Evolutionary conservation across 768 basidiomycete species (phyloP), one percentile per base, ranked within the genome.

Genomic region (Mycena indigotica): DNA sequence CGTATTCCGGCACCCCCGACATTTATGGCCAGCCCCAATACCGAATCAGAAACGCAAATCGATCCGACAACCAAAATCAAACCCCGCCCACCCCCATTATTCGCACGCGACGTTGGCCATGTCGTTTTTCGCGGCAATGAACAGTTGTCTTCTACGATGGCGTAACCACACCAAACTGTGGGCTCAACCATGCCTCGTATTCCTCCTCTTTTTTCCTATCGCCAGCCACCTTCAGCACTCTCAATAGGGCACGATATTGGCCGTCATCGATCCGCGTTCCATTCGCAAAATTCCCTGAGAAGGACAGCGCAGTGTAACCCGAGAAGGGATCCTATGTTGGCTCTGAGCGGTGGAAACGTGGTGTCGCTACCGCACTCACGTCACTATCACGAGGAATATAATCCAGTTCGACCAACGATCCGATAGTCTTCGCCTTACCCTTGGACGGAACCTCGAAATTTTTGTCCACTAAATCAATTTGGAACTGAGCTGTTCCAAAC

Each of bases 121-220:
- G 77, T 86, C 19, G 71, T 89, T 3, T 86, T 88, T 64, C 72
- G 84, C 48, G 89, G 91, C 26, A 83, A 84, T 63, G 83, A 86
- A 58, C 72, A 65, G 29, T 61, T 85, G 35, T 50, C 58, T 44
- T 39, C 53, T 28, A 54, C 32, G 39, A 21, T 21, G 61, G 55
- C 41, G 56, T 56, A 28, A 59, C 55, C 26, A 63, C 61, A 2
- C 61, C 61, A 52, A 59, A 56, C 57, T 63, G 57, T 30, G 74
- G 74, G n/a, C 56, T 48, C 49, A 66, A n/a, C 51, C 56, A 65
- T 28, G 32, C 56, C 49, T 66, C 64, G 48, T 59, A 65, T 23
- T 67, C 64, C 48, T 58, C 59, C 52, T 65, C 66, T 30, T 58
- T 55, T 13, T 24, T 56, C 2, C 45, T 55, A 40, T 65, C 41